Evolutionary conservation across 805 yeast genomes (phyloP), one percentile per base, ranked within the genome.

Genomic region (Helenozyma rhizophorensis): DNA sequence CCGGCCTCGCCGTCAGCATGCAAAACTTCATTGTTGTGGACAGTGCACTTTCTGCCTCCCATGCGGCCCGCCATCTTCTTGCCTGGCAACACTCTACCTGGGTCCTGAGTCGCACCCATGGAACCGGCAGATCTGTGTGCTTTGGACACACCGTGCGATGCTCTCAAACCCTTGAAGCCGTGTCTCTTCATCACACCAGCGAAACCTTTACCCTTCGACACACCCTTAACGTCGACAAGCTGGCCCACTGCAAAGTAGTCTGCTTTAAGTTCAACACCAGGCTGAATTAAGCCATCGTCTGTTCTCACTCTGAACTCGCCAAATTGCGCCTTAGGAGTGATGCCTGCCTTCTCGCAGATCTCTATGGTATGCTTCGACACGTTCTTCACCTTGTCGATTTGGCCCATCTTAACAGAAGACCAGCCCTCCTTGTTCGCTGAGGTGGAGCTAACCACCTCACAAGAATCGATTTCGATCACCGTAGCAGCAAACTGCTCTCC

Each of bases 121-220:
- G 97, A 89, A 74, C 98, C 98, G 51, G 95, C 95, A 37, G 88
- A 80, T 73, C 98, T 83, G 59, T 93, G 97, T 23, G 90, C 82
- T 30, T 75, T 68, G 18, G 98, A 86, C 16, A 85, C 89, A 83
- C 98, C 98, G 60, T 93, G 98, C 1, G 97, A 72, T 6, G 97
- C 97, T 26, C 78, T 75, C 59, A 84, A 76, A 72, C 98, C 98
- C 28, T 66, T 68, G 65, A 90, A 93, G 9, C 86, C 84, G 70
- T 83, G 83, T 63, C 96, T 80, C 60, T 90, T 90, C 96, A 93
- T 93, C 15, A 90, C 97, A 77, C 98, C 98, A 14, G 89, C 86
- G 58, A 87, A 87, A 9, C 98, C 98, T 62, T 93, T 93, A 62
- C 98, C 98, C 58, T 87, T 90, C 32, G 89, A 70, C 13, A 72